A percentile compares a stretch with the other conserved stretches of the same genome.
phyloP scores from a whole-genome alignment of 352 stramenopile genomes.

The Halophytophthora polymorphica region DNA sequence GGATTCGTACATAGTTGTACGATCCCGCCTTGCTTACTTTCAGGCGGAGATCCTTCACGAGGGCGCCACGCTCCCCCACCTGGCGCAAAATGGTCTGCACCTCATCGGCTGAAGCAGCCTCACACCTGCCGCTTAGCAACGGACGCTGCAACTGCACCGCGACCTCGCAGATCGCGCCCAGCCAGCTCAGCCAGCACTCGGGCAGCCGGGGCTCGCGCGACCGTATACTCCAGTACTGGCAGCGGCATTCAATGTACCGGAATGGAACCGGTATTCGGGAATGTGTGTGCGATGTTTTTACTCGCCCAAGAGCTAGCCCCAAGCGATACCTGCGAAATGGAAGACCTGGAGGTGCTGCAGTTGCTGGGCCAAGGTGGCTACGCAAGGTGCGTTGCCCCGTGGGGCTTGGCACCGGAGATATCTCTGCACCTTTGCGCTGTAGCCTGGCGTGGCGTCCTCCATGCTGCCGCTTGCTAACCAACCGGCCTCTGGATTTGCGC shows the following conservation, averaged over 20 bases:
- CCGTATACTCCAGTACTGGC: no score
- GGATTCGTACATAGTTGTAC: background rate
- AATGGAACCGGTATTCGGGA: no score
- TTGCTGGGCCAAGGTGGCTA: conserved; percentile 62
- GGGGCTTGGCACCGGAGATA: no score
- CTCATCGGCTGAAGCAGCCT: conserved; percentile 2
- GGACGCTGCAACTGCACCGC: conserved; percentile 3
- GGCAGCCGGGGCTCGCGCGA: no score
- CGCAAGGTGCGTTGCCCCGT: conserved; percentile 52
- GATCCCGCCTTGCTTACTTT: no score
- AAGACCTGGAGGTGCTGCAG: conserved; percentile 43
- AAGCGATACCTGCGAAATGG: no score
- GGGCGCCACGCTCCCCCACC: conserved; percentile 3
- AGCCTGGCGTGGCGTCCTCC: background rate
- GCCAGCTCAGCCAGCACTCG: no score
- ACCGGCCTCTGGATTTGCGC: background rate
- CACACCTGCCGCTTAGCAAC: conserved; percentile 8
- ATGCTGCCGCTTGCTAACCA: background rate
- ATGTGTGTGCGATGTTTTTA: conserved; percentile 17
- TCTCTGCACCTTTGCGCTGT: no score
- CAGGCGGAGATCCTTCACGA: conserved; percentile 14
- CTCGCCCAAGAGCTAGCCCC: background rate
- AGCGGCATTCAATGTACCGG: no score
- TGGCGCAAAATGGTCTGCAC: background rate
- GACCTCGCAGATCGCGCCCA: no score